These are phyloP conservation scores for Verticillium longisporum DNA, from an alignment of 2,329 filamentous ascomycete species.

Conservation along the genomic window DNA sequence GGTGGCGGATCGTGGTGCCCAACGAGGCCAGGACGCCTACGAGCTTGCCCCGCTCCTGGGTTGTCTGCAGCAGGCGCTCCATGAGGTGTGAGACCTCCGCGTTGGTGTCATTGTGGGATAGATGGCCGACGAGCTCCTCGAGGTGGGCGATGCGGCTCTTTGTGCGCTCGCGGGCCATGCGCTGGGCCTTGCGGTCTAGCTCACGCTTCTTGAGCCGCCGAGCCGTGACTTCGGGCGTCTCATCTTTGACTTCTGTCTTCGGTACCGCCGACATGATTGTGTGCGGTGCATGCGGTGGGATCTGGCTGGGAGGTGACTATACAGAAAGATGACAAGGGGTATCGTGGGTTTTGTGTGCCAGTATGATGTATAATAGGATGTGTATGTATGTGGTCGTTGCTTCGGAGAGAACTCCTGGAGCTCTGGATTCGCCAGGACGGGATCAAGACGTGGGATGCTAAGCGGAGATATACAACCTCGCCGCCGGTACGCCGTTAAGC, in stretches of 20 bases:
- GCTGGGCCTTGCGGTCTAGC: conserved; percentile 19
- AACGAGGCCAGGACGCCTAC: not conserved
- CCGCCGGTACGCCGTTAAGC: not conserved
- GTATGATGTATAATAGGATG: too few relatives aligned
- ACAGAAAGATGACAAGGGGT: too few relatives aligned
- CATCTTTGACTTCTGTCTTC: not conserved
- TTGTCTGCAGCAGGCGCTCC: conserved; percentile 15
- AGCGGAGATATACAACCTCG: not conserved
- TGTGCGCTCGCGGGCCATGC: conserved; percentile 18
- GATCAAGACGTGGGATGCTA: not conserved
- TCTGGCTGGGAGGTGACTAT: not conserved
- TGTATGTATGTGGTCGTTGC: too few relatives aligned
- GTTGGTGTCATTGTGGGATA: conserved; percentile 14
- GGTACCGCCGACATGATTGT: not conserved
- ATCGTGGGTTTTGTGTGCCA: too few relatives aligned
- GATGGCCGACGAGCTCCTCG: conserved; percentile 15
- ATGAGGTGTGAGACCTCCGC: conserved; percentile 14
- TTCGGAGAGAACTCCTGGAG: not conserved
- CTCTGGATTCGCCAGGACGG: not conserved
- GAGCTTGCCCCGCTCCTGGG: conserved; percentile 13
- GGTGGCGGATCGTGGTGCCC: not conserved
- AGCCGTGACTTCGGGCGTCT: not conserved
- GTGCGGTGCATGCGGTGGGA: not conserved
- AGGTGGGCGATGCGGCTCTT: conserved; percentile 19
- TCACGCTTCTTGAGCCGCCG: conserved; percentile 18